Evolutionary conservation across 2,329 filamentous ascomycete species (phyloP).

Genomic region (Colletotrichum caudatum): DNA sequence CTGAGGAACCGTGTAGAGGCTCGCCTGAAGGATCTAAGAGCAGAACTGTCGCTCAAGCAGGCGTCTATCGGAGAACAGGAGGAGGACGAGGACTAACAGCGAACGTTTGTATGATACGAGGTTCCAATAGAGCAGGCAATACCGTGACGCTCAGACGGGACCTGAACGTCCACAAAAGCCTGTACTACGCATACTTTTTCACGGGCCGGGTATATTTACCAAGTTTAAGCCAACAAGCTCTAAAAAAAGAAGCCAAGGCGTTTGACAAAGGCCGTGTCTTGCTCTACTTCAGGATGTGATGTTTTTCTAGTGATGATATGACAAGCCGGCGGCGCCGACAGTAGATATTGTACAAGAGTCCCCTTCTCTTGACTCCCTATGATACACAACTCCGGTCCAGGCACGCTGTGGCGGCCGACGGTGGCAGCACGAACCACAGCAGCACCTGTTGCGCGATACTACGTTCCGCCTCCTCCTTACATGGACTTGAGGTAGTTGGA

Average conservation of each 20-base stretch:
- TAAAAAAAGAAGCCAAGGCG: slow-evolving; percentile 11
- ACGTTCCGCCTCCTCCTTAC: slow-evolving; percentile 54
- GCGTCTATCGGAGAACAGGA: slow-evolving; percentile 54
- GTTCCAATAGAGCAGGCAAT: neutral
- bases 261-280: neutral
- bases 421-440: neutral
- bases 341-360: slow-evolving; percentile 39
- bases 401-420: neutral
- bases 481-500: slow-evolving; percentile 86
- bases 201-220: slow-evolving; percentile 21
- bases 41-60: slow-evolving; percentile 60
- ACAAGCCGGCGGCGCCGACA: slow-evolving; percentile 27
- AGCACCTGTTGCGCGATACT: neutral
- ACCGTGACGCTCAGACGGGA: neutral
- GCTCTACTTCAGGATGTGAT: neutral
- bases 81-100: slow-evolving; percentile 44
- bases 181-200: slow-evolving; percentile 4
- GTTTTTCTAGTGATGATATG: slow-evolving; percentile 28
- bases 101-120: neutral
- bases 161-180: neutral
- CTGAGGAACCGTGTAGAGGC: slow-evolving; percentile 62
- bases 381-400: slow-evolving; percentile 26
- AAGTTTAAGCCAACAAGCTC: slow-evolving; percentile 10
- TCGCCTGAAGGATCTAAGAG: slow-evolving; percentile 61
- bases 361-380: slow-evolving; percentile 24